phyloP scores from a whole-genome alignment of 192 early-diverging fungal species.

The Chytriomyces sp. region DNA sequence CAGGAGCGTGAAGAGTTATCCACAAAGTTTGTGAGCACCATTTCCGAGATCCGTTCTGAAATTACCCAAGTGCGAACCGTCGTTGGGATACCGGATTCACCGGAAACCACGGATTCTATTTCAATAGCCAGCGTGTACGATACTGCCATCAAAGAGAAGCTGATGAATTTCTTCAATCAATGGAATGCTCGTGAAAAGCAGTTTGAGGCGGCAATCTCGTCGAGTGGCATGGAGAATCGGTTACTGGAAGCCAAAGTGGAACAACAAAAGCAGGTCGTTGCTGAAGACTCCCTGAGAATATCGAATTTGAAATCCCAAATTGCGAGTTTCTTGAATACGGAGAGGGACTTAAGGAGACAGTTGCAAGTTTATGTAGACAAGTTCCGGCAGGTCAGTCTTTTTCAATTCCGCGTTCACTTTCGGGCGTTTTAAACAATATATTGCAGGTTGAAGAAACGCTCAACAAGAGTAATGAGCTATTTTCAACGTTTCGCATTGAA shows the following conservation, averaged over 20 bases:
- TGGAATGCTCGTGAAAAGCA: slow-evolving; percentile 65
- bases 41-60: slow-evolving; percentile 61
- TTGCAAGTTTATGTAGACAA: slow-evolving; percentile 65
- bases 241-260: slow-evolving; percentile 59
- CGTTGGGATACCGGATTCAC: slow-evolving; percentile 3
- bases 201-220: slow-evolving; percentile 57
- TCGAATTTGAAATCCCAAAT: slow-evolving; percentile 50
- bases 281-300: slow-evolving; percentile 43
- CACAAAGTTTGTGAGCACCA: slow-evolving; percentile 61
- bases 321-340: slow-evolving; percentile 52
- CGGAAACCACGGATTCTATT: slow-evolving; percentile 20
- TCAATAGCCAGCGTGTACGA: neutral
- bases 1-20: slow-evolving; percentile 60
- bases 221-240: slow-evolving; percentile 62
- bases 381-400: slow-evolving; percentile 50
- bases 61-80: slow-evolving; percentile 33
- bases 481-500: slow-evolving; percentile 64
- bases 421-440: neutral
- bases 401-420: neutral
- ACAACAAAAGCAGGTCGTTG: slow-evolving; percentile 44
- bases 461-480: slow-evolving; percentile 65
- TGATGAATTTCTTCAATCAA: slow-evolving; percentile 62
- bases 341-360: slow-evolving; percentile 61
- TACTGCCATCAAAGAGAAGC: slow-evolving; percentile 59
- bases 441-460: slow-evolving; percentile 65